These are phyloP conservation scores for Chlamydomonas eustigma DNA, from an alignment of 139 green algal genomes.

Conservation along the genomic window DNA sequence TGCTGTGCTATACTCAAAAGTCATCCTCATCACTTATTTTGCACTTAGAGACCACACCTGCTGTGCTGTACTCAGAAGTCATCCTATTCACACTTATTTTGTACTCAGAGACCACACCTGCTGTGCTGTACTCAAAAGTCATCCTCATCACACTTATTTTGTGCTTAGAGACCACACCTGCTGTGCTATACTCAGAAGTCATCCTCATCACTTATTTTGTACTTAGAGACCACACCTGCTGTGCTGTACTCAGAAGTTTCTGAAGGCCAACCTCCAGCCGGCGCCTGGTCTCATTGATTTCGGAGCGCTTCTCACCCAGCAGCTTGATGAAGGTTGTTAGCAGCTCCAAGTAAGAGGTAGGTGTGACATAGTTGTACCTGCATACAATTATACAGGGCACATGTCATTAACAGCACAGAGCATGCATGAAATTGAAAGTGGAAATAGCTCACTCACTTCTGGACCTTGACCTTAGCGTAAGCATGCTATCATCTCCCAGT, in stretches of 20 bases:
- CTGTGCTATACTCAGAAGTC: too few relatives aligned
- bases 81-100: too few relatives aligned
- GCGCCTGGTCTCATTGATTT: conserved; percentile 43
- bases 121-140: conserved; percentile 53
- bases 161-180: too few relatives aligned
- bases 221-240: conserved; percentile 20
- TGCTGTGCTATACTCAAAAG: too few relatives aligned
- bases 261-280: conserved; percentile 69
- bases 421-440: too few relatives aligned
- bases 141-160: too few relatives aligned
- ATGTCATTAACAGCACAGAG: too few relatives aligned
- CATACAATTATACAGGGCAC: too few relatives aligned
- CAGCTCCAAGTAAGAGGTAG: conserved; percentile 68
- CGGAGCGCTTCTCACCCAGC: conserved; percentile 47
- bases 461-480: background rate
- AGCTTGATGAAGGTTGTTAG: conserved; percentile 64
- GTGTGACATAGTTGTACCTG: conserved; percentile 58
- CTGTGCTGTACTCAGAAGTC: conserved; percentile 54
- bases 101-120: too few relatives aligned
- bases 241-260: conserved; percentile 65
- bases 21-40: too few relatives aligned
- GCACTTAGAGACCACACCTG: too few relatives aligned
- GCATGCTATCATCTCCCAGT: background rate
- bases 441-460: background rate
- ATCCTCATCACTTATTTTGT: too few relatives aligned